Conservation (phyloP, 1,139 yeast species). For the Scheffersomyces segobiensis region DNA sequence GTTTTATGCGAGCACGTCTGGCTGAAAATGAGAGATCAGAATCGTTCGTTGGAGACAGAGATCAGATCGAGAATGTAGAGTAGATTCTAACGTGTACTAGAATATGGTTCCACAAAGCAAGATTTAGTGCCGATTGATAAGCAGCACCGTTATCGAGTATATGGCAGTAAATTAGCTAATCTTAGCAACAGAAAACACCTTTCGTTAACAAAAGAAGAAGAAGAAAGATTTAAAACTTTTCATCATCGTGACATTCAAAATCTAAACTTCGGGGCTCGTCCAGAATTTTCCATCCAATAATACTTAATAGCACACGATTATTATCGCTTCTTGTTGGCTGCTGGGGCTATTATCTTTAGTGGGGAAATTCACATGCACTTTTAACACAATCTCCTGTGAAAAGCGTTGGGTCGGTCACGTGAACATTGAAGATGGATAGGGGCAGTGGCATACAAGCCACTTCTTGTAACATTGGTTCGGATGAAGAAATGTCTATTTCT, state of each 20-base stretch:
- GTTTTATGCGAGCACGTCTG: neutral
- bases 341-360: neutral
- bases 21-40: neutral
- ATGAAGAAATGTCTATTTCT: too few relatives aligned
- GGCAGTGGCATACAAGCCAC: neutral
- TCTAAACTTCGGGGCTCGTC: neutral
- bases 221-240: neutral
- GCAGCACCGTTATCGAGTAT: neutral
- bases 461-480: too few relatives aligned
- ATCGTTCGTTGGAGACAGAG: neutral
- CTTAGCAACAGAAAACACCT: neutral
- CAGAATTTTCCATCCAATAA: neutral
- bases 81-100: neutral
- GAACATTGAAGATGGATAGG: neutral
- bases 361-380: neutral
- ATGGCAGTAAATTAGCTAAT: neutral
- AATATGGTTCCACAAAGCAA: neutral
- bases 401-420: neutral
- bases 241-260: neutral
- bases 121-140: neutral
- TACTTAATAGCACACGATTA: neutral
- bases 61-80: neutral
- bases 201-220: neutral
- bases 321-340: neutral
- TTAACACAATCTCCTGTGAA: neutral